Percentiles rank a stretch among this genome's conserved stretches.
Evolutionary conservation across 2,329 filamentous ascomycete species (phyloP).

Genomic region (Verticillium nubilum): DNA sequence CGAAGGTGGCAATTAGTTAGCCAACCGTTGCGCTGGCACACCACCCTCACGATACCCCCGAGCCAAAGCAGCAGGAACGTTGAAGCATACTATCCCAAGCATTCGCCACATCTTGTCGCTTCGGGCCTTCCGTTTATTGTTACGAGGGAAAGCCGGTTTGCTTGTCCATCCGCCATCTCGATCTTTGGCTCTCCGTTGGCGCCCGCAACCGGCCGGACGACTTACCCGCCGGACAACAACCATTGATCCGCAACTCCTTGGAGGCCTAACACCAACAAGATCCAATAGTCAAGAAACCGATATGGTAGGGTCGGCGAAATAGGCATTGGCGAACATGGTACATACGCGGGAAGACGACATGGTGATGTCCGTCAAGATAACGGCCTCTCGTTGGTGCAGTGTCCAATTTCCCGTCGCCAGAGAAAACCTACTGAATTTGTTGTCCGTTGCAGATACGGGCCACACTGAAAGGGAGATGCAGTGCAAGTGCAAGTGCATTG

Average conservation of each 20-base stretch:
- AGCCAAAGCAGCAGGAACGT: no score
- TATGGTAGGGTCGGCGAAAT: not conserved
- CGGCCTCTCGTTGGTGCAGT: not conserved
- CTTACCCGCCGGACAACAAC: no score
- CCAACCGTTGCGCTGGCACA: not conserved
- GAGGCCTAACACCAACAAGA: not conserved
- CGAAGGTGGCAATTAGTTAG: not conserved
- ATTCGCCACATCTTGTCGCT: not conserved
- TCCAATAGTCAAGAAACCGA: not conserved
- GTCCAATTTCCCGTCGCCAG: not conserved
- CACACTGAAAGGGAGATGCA: not conserved
- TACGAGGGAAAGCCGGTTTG: not conserved
- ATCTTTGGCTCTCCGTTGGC: not conserved
- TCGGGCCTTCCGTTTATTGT: not conserved
- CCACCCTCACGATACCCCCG: no score
- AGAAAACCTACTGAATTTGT: not conserved
- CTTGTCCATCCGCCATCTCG: not conserved
- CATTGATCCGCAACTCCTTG: no score
- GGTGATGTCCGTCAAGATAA: not conserved
- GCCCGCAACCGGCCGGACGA: not conserved
- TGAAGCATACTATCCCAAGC: no score
- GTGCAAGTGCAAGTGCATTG: not conserved
- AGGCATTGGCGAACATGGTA: not conserved
- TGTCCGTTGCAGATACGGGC: not conserved
- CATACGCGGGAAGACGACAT: not conserved